phyloP scores from a whole-genome alignment of 176 grass and related monocot genomes.

The Phoenix roebelenii region DNA sequence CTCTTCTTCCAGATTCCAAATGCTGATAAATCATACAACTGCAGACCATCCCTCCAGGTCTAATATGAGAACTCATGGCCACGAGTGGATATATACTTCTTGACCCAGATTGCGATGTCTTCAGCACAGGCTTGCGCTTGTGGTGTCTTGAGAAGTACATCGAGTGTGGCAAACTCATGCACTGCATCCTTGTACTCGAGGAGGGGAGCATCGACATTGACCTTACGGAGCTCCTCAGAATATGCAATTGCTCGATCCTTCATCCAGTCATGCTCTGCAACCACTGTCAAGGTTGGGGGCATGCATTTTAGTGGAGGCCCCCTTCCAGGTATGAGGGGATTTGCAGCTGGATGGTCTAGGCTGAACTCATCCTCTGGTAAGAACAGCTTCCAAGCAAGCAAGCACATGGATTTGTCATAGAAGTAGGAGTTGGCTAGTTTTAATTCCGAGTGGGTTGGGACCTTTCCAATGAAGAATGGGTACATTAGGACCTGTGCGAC shows the following conservation, averaged over 20 bases:
- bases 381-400: constrained; percentile 60
- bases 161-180: constrained; percentile 56
- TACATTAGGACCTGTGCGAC: constrained; percentile 71
- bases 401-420: constrained; percentile 48
- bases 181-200: constrained; percentile 64
- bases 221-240: constrained; percentile 53
- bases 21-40: neutral
- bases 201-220: constrained; percentile 57
- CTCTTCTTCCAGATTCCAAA: neutral
- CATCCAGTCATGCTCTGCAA: constrained; percentile 70
- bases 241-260: constrained; percentile 64
- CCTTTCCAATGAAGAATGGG: constrained; percentile 55
- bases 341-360: constrained; percentile 49
- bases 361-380: constrained; percentile 45
- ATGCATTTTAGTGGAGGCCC: constrained; percentile 46
- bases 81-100: constrained; percentile 65
- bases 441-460: constrained; percentile 52
- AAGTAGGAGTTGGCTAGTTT: constrained; percentile 71
- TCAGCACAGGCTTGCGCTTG: constrained; percentile 54
- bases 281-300: constrained; percentile 61
- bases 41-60: constrained; percentile 6
- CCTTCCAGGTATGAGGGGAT: constrained; percentile 36
- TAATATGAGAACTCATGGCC: constrained; percentile 67
- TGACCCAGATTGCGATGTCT: constrained; percentile 67
- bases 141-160: constrained; percentile 37